Evolutionary conservation across 495 filamentous ascomycete genomes (phyloP).

Genomic region (Penicillium arizonense): DNA sequence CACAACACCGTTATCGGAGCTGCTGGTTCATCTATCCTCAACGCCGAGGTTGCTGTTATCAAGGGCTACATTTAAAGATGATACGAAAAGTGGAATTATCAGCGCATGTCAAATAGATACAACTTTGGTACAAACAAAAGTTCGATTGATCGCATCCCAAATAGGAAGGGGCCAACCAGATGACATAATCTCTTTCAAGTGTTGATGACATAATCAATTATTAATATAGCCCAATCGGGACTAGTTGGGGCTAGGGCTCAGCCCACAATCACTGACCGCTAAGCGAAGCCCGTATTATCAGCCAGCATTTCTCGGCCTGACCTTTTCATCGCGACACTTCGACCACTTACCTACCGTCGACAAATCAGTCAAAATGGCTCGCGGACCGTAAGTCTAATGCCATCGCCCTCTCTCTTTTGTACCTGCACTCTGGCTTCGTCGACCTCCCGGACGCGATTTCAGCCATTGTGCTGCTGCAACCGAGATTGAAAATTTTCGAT

Average conservation of each 20-base stretch:
- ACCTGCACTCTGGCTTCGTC: not conserved
- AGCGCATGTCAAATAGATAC: constrained; percentile 28
- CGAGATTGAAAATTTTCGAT: constrained; percentile 4
- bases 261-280: constrained; percentile 28
- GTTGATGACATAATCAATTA: constrained; percentile 2
- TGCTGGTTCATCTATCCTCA: constrained; percentile 89
- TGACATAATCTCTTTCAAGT: constrained; percentile 9
- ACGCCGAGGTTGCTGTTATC: constrained; percentile 88
- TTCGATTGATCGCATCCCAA: constrained; percentile 1
- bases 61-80: constrained; percentile 71
- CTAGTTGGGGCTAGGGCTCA: constrained; percentile 36
- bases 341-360: constrained; percentile 45
- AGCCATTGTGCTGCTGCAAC: not conserved
- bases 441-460: not conserved
- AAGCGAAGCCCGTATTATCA: constrained; percentile 40
- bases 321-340: constrained; percentile 34
- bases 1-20: constrained; percentile 95
- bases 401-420: constrained; percentile 1
- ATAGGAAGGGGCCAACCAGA: not conserved
- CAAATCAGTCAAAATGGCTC: constrained; percentile 59
- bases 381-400: constrained; percentile 60
- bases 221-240: constrained; percentile 11
- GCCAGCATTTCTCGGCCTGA: not conserved
- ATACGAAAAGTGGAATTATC: constrained; percentile 24
- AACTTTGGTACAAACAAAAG: constrained; percentile 9